Percentiles rank a stretch among this genome's conserved stretches.
Evolutionary conservation across 176 grass and related monocot genomes (phyloP).

Genomic region (Triticum turgidum): DNA sequence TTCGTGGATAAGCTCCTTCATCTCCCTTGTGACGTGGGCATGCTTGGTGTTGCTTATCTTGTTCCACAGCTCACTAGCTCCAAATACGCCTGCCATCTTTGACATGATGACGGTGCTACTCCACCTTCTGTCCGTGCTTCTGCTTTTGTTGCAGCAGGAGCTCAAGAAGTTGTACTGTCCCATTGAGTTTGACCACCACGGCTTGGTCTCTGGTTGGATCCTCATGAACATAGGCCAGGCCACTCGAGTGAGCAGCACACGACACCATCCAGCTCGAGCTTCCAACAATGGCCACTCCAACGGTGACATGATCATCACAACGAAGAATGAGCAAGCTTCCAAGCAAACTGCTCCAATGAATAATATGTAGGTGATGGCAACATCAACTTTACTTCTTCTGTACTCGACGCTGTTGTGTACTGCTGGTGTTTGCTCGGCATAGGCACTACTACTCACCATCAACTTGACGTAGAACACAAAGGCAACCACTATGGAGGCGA

Average conservation of each 20-base stretch:
- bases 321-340: background rate
- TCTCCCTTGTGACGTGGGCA: background rate
- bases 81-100: background rate
- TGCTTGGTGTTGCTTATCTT: background rate
- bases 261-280: background rate
- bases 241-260: background rate
- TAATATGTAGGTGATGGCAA: background rate
- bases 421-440: background rate
- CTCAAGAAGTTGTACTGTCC: background rate
- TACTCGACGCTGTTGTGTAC: background rate
- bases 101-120: background rate
- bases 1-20: background rate
- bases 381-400: background rate
- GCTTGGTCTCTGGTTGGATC: background rate
- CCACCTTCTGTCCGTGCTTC: background rate
- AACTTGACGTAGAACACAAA: background rate
- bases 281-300: background rate
- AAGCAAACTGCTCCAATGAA: slow-evolving; percentile 1
- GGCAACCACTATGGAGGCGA: background rate
- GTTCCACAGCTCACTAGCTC: background rate
- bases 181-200: slow-evolving; percentile 21
- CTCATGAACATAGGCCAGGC: background rate
- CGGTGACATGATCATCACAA: background rate
- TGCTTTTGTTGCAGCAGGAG: background rate
- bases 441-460: background rate